Evolutionary conservation across 202 grass and related monocot genomes (phyloP), one percentile per base, ranked within the genome.

Genomic region (Miscanthus sacchariflorus): DNA sequence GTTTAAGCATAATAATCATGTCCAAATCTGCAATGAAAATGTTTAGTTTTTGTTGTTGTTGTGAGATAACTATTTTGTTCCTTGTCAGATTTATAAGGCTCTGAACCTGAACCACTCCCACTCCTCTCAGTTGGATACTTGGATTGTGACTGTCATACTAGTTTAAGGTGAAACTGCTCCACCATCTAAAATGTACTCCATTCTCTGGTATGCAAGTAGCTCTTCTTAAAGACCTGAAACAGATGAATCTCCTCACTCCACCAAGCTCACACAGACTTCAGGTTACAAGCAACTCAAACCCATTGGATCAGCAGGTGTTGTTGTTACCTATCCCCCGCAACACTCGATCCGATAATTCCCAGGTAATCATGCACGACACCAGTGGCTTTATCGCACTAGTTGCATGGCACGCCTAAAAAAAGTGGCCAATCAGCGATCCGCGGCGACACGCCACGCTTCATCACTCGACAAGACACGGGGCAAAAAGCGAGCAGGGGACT

Each of bases 341-440:
- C 49, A 48, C 38, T 76, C 0, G 63, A 65, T 81, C 44, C 12
- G 35, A 36, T 56, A 18, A 24, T 50, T 12, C 64, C 7, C 52
- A 36, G 42, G 72, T 10, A 81, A 85, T 81, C 30, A 78, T 82
- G 19, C 58, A 54, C 50, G 1, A 10, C 42, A 36, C 30, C 52
- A 6, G 9, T 70, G 2, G 49, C 70, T 76, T 78, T 82, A 28
- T 54, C 25, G 2, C 64, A 10, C 65, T 68, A 68, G 65, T 76
- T 85, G 77, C 86, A 85, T 85, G 71, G 42, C 77, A 27, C 77
- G 63, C 69, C 50, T 84, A 72, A 84, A 84, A 84, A 88, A 85
- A 72, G 61, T 27, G 43, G 24, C 63, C 64, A 81, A 77, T 81
- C 81, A 81, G 40, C 89, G 13, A 10, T 45, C n/a, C 30, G 27